These are phyloP conservation scores for Leccinum boreale DNA, from an alignment of 768 basidiomycete species.

Conservation along the genomic window DNA sequence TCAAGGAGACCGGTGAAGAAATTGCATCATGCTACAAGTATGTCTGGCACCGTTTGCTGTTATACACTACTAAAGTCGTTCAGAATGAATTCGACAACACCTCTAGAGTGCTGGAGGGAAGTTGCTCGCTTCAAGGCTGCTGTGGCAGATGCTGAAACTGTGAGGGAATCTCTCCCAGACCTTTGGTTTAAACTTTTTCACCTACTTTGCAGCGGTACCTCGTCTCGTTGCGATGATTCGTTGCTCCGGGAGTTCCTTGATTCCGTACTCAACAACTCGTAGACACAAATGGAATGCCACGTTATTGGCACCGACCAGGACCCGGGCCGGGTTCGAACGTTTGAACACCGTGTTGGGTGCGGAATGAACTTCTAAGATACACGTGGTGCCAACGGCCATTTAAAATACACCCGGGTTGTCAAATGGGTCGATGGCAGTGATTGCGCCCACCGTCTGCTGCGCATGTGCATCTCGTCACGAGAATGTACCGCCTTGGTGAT, in stretches of 20 bases:
- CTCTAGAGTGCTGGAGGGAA: slow-evolving; percentile 74
- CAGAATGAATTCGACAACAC: slow-evolving; percentile 43
- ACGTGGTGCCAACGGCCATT: slow-evolving; percentile 1
- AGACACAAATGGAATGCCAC: neutral
- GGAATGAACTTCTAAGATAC: neutral
- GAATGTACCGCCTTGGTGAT: neutral
- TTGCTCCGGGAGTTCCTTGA: neutral
- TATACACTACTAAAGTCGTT: neutral
- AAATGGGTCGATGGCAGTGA: slow-evolving; percentile 11
- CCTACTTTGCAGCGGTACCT: slow-evolving; percentile 52
- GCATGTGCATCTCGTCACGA: slow-evolving; percentile 10
- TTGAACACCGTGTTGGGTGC: neutral
- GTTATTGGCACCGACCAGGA: neutral
- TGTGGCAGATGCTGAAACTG: slow-evolving; percentile 68
- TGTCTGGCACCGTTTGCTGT: slow-evolving; percentile 1
- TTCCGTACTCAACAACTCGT: neutral
- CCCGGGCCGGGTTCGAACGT: neutral
- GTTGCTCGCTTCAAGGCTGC: slow-evolving; percentile 67
- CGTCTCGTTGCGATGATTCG: slow-evolving; percentile 47
- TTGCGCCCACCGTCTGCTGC: slow-evolving; percentile 20
- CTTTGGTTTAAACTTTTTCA: slow-evolving; percentile 9
- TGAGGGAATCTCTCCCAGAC: slow-evolving; percentile 26
- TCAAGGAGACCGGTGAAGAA: slow-evolving; percentile 54
- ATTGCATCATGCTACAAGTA: slow-evolving; percentile 77
- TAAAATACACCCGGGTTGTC: neutral